Percentiles rank a stretch among this genome's conserved stretches.
phyloP scores from a whole-genome alignment of 495 filamentous ascomycete species.

The Haplographium delicatum region DNA sequence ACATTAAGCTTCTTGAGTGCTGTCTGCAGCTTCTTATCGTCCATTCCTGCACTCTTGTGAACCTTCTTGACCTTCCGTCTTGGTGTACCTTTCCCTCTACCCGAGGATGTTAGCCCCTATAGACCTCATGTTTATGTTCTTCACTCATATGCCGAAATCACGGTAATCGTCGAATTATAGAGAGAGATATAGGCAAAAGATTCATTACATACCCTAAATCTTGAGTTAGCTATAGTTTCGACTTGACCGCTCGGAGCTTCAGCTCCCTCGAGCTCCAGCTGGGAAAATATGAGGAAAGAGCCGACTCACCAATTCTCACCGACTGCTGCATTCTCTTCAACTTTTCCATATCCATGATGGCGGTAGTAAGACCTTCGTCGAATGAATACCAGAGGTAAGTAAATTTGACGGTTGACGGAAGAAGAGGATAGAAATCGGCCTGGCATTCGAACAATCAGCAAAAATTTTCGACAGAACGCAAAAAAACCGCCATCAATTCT shows the following conservation, averaged over 20 bases:
- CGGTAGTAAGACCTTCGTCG: conserved; percentile 26
- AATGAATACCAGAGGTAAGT: conserved; percentile 6
- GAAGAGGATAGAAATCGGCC: background rate
- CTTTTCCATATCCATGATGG: conserved; percentile 66
- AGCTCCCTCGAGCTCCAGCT: too few relatives aligned
- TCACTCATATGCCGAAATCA: background rate
- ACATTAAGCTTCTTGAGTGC: conserved; percentile 93
- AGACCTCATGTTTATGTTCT: conserved; percentile 5
- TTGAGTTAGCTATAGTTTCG: background rate
- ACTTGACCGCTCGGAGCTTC: too few relatives aligned
- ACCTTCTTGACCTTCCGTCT: conserved; percentile 98
- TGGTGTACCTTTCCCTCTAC: conserved; percentile 95
- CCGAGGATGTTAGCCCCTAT: conserved; percentile 20
- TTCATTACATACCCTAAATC: conserved; percentile 28
- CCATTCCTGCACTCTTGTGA: conserved; percentile 79
- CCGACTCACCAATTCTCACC: conserved; percentile 69
- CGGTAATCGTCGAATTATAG: background rate
- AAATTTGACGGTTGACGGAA: too few relatives aligned
- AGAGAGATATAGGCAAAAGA: conserved; percentile 5
- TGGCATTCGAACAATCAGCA: background rate
- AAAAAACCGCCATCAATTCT: background rate
- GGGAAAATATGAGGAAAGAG: too few relatives aligned
- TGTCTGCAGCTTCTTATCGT: conserved; percentile 99
- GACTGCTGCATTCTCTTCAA: conserved; percentile 72
- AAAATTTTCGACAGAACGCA: background rate